A percentile compares a stretch with the other conserved stretches of the same genome.
These are phyloP conservation scores for Zasmidium angulare DNA, from an alignment of 2,329 filamentous ascomycete species.

Conservation along the genomic window DNA sequence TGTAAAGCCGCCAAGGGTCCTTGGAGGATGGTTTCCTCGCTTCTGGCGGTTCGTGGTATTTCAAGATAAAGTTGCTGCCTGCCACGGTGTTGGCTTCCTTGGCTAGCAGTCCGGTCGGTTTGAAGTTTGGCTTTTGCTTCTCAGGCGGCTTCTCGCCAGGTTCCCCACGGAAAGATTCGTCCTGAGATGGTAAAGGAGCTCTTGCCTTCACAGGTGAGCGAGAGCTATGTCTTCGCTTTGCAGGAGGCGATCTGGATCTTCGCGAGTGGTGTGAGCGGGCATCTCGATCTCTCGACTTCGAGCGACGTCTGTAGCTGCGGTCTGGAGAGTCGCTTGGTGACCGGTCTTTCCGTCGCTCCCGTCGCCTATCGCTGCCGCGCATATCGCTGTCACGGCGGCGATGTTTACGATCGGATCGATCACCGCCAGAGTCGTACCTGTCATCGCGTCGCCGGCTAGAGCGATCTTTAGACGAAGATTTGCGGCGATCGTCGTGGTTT, in stretches of 20 bases:
- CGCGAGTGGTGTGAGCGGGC: constrained; percentile 22
- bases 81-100: constrained; percentile 83
- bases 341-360: constrained; percentile 13
- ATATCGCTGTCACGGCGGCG: constrained; percentile 7
- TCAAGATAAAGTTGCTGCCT: constrained; percentile 75
- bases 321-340: constrained; percentile 10
- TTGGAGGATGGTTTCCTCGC: constrained; percentile 80
- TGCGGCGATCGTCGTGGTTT: neutral
- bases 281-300: constrained; percentile 25
- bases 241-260: constrained; percentile 28
- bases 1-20: constrained; percentile 83
- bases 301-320: constrained; percentile 23
- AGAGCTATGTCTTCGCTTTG: constrained; percentile 36
- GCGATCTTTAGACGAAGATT: neutral
- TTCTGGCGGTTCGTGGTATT: constrained; percentile 94
- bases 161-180: constrained; percentile 42
- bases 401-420: constrained; percentile 6
- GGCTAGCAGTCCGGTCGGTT: constrained; percentile 75
- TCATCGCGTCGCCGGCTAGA: neutral
- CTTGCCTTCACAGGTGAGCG: constrained; percentile 41
- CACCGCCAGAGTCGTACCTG: neutral
- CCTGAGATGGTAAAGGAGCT: constrained; percentile 48
- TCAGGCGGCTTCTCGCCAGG: constrained; percentile 44
- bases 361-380: constrained; percentile 4
- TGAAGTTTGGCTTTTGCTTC: constrained; percentile 88